phyloP scores from a whole-genome alignment of 1,139 yeast genomes.

The Blastobotrys arbuscula region DNA sequence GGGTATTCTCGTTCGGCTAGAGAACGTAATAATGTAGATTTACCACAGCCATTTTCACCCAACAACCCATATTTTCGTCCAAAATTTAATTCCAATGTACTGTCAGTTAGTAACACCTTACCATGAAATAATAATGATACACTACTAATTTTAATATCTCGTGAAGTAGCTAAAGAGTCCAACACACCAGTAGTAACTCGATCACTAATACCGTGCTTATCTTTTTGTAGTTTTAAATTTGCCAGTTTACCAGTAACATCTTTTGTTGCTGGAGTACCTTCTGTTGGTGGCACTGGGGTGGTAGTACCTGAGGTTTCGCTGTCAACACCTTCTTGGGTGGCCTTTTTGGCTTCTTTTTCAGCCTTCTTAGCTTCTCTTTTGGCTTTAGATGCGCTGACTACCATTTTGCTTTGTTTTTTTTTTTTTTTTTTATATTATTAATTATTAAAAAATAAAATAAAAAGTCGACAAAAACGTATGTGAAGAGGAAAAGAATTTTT shows the following conservation, averaged over 20 bases:
- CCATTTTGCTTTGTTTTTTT: conserved; percentile 17
- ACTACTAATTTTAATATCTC: conserved; percentile 89
- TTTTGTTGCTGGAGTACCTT: conserved; percentile 29
- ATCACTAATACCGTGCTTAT: conserved; percentile 89
- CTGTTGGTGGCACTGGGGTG: conserved; percentile 36
- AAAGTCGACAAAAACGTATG: background rate
- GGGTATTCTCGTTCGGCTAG: conserved; percentile 97
- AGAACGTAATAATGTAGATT: conserved; percentile 87
- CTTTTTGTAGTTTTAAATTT: conserved; percentile 86
- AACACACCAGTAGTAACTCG: conserved; percentile 98
- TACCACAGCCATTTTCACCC: conserved; percentile 99
- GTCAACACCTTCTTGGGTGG: conserved; percentile 55
- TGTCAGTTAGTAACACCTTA: conserved; percentile 89
- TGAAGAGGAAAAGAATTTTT: background rate
- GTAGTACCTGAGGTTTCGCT: conserved; percentile 39
- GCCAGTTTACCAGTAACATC: conserved; percentile 71
- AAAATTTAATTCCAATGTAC: conserved; percentile 84
- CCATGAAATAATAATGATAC: conserved; percentile 95
- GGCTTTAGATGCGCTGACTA: conserved; percentile 82
- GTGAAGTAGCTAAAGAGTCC: conserved; percentile 79
- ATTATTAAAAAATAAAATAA: too few relatives aligned
- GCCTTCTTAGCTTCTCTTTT: conserved; percentile 70
- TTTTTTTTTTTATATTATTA: background rate
- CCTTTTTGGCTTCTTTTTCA: conserved; percentile 60
- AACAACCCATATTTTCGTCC: conserved; percentile 89